Evolutionary conservation across 2,329 filamentous ascomycete species (phyloP).

Genomic region (Ceratocystis colombiana): DNA sequence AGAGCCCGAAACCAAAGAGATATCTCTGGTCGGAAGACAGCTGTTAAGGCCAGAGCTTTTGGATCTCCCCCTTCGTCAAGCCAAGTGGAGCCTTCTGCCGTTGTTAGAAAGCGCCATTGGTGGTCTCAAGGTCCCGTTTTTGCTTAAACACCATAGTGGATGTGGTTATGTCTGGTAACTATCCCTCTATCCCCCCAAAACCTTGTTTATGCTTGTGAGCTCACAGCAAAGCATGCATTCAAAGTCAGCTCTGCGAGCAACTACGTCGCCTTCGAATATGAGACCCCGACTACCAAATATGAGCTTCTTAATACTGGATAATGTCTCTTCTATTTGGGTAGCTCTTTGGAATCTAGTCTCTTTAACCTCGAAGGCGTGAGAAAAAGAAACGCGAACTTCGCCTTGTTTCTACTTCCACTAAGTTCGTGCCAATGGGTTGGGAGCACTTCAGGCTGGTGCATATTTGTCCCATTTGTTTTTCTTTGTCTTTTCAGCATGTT

Average conservation of each 20-base stretch:
- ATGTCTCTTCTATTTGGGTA: background rate
- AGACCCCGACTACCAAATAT: background rate
- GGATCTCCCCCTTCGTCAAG: background rate
- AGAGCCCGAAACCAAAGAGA: too few species aligned
- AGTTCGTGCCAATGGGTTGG: background rate
- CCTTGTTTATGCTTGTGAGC: background rate
- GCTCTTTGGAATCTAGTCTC: background rate
- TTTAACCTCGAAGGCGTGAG: background rate
- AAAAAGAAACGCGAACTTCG: background rate
- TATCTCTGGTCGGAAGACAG: background rate
- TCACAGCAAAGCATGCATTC: background rate
- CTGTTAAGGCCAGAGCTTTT: background rate
- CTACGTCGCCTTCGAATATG: background rate
- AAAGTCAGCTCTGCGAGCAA: constrained; percentile 9
- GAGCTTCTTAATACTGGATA: background rate
- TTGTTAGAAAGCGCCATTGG: background rate
- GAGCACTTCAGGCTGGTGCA: background rate
- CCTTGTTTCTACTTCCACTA: background rate
- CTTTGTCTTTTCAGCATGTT: constrained; percentile 1
- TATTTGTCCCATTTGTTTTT: background rate
- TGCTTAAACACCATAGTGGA: background rate
- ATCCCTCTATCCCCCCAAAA: background rate
- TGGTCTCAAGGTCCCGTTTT: background rate
- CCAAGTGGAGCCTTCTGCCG: background rate
- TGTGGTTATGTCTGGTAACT: too few species aligned